Percentiles rank a stretch among this genome's conserved stretches.
Conservation (phyloP, 176 grass and related monocot species). For the Oryza meyeriana region DNA sequence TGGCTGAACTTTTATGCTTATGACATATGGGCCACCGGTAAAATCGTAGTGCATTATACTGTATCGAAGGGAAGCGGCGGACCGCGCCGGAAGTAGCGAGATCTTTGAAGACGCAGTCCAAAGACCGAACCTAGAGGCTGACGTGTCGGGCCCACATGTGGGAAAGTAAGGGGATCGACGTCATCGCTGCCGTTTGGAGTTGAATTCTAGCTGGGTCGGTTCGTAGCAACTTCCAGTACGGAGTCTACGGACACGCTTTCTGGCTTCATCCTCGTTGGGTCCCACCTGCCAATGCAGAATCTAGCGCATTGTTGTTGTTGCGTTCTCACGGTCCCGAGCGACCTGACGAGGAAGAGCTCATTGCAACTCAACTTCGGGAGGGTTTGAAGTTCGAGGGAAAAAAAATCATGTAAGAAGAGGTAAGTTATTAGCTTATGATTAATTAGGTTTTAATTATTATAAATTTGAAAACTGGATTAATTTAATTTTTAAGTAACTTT, state of each 20-base stretch:
- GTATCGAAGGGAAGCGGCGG: not conserved
- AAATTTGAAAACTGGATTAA: too few species aligned
- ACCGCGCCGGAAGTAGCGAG: not conserved
- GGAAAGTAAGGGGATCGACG: not conserved
- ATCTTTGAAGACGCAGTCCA: not conserved
- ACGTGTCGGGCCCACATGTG: not conserved
- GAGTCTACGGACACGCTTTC: not conserved
- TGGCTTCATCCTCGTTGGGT: not conserved
- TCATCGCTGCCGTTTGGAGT: not conserved
- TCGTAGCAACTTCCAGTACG: not conserved
- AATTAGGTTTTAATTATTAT: too few species aligned
- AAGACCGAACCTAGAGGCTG: not conserved
- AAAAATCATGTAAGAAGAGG: too few species aligned
- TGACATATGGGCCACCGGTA: not conserved
- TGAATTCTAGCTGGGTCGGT: not conserved
- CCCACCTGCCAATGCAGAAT: not conserved
- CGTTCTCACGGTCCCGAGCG: not conserved
- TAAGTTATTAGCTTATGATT: too few species aligned
- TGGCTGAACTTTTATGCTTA: too few species aligned
- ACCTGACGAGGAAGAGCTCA: too few species aligned
- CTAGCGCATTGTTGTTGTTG: not conserved
- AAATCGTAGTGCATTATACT: too few species aligned
- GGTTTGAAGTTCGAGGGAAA: too few species aligned
- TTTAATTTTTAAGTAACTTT: too few species aligned
- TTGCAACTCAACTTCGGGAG: too few species aligned